Base-by-base conservation (phyloP, 768 basidiomycete species). In the Sistotremastrum suecicum region DNA sequence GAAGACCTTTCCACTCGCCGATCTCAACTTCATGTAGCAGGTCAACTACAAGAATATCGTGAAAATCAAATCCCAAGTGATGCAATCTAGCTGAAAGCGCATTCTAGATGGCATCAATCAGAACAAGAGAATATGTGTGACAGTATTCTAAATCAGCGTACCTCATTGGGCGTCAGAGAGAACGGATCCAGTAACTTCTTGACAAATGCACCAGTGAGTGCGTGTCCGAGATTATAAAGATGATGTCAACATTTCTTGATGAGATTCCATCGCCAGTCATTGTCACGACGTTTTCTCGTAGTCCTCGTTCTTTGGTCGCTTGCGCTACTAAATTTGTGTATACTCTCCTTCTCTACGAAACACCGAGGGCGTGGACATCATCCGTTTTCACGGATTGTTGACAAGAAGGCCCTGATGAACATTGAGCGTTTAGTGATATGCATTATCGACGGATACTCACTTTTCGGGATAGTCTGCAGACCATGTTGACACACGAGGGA, bases 401-500 rank as follows among this genome's bases (percentile, higher is more conserved):
- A 48, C 0, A 61, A 43, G 4, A 60, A 12, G 1, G 50, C 47
- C 33, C 58, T 60, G 34, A 3, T 9, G 12, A 35, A 40, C 8
- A 3, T 33, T 39, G 34, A 11, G 30, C 2, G 0, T 9, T 3
- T 7, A 3, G 7, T 33, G 0, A 43, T 29, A n/a, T 12, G 43
- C 3, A 11, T 31, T 5, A 41, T n/a, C 1, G 34, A 31, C 36
- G n/a, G 8, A 39, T n/a, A 45, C 36, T 10, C 36, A 58, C 57
- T 58, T 57, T 44, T 56, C 57, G 3, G 55, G 53, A 37, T 59
- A 59, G 39, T 59, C 58, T 10, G 55, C 51, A 1, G 46, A 48
- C 12, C 58, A 55, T 1, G 41, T 46, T 33, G 52, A 56, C 5
- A 3, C 56, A 20, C 44, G 44, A 3, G 49, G 51, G 10, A 46